Evolutionary conservation across 225 moss, liverwort and hornwort species (phyloP).

Genomic region (Climacium dendroides): DNA sequence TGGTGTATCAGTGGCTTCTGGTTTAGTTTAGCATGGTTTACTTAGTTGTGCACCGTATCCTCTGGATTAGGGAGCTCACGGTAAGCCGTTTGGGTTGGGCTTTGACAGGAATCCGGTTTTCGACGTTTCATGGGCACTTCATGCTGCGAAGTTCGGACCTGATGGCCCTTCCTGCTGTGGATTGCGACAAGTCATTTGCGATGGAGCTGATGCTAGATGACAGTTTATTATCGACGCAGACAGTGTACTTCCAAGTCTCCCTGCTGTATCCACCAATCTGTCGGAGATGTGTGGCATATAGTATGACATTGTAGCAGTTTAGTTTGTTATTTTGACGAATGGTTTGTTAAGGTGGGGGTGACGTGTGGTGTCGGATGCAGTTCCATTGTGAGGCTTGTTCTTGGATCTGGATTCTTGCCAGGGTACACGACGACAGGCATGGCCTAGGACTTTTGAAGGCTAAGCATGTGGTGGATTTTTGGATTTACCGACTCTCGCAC

Average conservation of each 20-base stretch:
- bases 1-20: neutral
- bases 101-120: slow-evolving; percentile 64
- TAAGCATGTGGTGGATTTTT: neutral
- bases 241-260: slow-evolving; percentile 81
- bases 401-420: neutral
- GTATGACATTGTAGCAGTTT: neutral
- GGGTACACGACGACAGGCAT: neutral
- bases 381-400: neutral
- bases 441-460: neutral
- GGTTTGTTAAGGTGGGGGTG: neutral
- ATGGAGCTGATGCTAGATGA: slow-evolving; percentile 90
- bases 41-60: neutral
- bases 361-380: neutral
- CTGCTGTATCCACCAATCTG: slow-evolving; percentile 76
- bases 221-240: slow-evolving; percentile 66
- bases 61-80: neutral
- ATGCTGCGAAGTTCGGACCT: slow-evolving; percentile 96
- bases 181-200: slow-evolving; percentile 86
- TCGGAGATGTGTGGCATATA: neutral
- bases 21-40: neutral
- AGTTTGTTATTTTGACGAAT: neutral
- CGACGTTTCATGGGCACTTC: slow-evolving; percentile 82
- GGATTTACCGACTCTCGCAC: neutral
- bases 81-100: neutral
- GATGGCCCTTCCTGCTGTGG: slow-evolving; percentile 87